Evolutionary conservation across 2,329 filamentous ascomycete species (phyloP).

Genomic region (Acephala macrosclerotiorum): DNA sequence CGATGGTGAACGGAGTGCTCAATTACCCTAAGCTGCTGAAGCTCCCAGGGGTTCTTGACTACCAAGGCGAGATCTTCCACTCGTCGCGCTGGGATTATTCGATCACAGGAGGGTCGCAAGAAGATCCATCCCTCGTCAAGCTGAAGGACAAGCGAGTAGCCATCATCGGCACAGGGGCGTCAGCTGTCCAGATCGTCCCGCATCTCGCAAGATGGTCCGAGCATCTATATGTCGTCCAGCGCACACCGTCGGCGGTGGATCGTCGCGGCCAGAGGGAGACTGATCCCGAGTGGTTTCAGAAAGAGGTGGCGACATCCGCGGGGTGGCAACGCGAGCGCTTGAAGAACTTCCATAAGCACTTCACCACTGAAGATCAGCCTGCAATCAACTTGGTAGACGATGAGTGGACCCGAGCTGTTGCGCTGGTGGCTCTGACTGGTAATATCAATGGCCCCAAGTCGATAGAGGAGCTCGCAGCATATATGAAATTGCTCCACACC

Average conservation of each 20-base stretch:
- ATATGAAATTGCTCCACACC: constrained; percentile 37
- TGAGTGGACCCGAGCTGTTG: constrained; percentile 39
- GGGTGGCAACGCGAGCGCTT: constrained; percentile 60
- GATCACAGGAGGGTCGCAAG: constrained; percentile 48
- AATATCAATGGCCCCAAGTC: neutral
- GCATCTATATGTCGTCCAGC: constrained; percentile 62
- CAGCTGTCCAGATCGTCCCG: constrained; percentile 40
- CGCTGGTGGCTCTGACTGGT: neutral
- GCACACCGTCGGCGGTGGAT: constrained; percentile 56
- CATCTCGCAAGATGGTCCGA: constrained; percentile 56
- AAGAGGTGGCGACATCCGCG: constrained; percentile 32
- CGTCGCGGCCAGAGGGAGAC: constrained; percentile 49
- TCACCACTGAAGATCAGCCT: constrained; percentile 30
- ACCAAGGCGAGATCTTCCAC: constrained; percentile 52
- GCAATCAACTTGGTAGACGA: constrained; percentile 57
- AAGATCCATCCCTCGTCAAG: constrained; percentile 44
- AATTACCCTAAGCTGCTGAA: constrained; percentile 53
- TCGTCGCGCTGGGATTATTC: constrained; percentile 53
- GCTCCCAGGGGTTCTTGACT: constrained; percentile 48
- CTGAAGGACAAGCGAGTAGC: constrained; percentile 38
- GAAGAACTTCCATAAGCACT: constrained; percentile 50
- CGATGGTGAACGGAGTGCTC: constrained; percentile 49
- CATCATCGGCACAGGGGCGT: constrained; percentile 41
- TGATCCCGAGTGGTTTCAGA: constrained; percentile 50
- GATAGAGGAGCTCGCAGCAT: neutral